Evolutionary conservation across 345 rosid species (phyloP), one percentile per base, ranked within the genome.

Genomic region (Isatis tinctoria): DNA sequence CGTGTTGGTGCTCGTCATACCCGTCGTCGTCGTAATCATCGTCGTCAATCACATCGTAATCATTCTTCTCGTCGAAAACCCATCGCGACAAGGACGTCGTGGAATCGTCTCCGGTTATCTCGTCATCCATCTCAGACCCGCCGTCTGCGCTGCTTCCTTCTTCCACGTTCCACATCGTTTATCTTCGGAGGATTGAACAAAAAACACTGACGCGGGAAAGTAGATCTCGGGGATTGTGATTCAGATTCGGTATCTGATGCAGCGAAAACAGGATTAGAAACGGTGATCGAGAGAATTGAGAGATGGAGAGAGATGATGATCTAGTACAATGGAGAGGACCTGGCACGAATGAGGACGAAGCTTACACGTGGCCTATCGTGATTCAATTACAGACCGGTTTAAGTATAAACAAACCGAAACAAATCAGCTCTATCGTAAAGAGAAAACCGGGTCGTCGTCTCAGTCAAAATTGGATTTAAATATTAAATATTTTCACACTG

Each of bases 51-150:
- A 78, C 92, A 22, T 86, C 85, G 37, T 87, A 85, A 43, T 82
- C 90, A 13, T 94, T 92, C 66, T 87, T 96, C 75, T 89, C 90
- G 70, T 87, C 91, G 78, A 87, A 92, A 24, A 96, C 98, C 99
- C 99, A 96, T 0, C 98, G 87, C 13, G 97, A 96, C 57, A 80
- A 17, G 2, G 96, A 90, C 81, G 91, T 87, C 79, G 88, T 80
- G 5, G 97, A 95, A 7, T 69, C 85, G 61, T 79, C 58, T 17
- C 66, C 82, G 51, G 82, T 84, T 48, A 74, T 76, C 69, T 60
- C 79, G 33, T 82, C 96, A 1, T 80, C 84, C 10, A 84, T 65
- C 54, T 75, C 87, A 27, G 77, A 58, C 16, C 57, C 76, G 10
- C 78, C 81, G 11, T 80, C 82, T n/a, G 39, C 77, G 35, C 81